Base-by-base conservation (phyloP, 2,329 filamentous ascomycete genomes). In the Colletotrichum sp. region DNA sequence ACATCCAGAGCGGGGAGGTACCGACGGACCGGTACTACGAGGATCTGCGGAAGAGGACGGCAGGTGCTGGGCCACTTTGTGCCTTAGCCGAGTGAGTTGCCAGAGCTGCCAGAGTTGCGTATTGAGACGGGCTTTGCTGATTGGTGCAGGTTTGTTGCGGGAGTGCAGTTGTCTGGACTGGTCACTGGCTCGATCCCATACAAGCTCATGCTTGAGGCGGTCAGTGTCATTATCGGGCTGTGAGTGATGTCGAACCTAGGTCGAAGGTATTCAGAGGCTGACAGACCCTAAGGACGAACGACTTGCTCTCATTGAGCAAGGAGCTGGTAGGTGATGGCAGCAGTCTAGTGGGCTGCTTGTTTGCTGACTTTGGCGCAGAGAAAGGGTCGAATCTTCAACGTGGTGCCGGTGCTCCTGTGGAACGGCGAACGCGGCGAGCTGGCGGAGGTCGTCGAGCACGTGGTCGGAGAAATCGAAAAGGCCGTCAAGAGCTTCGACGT, bases 61-160 rank as follows among this genome's bases (percentile, higher is more conserved):
- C 30, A 21, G 76, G 74, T n/a, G 63, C 69, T 18, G 73, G 69
- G 16, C 76, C 76, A 16, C 63, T 77, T 5, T 72, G 70, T 21
- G 69, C 74, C 12, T 18, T 77, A 18, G 74, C 69, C 4, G 76
- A 77, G 76, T 77, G n/a, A 74, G 76, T 68, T 21, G 39, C 8
- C 15, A 30, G 15, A 15, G 8, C 6, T 32, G n/a, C 16, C 10
- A 30, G 16, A 15, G 8, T 9, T 32, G n/a, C 15, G 16, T 18
- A 10, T 18, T 16, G 28, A 7, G 0, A 52, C 3, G 44, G 44
- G 6, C n/a, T n/a, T 18, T 55, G 64, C 65, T 77, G 60, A 77
- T 62, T 6, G 9, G 18, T 62, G 10, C 28, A 77, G 76, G 60
- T 77, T 72, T 30, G 76, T 69, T 12, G 57, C 76, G 16, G 69